Base-by-base conservation (phyloP, 495 filamentous ascomycete species). In the Xylaria nigripes region DNA sequence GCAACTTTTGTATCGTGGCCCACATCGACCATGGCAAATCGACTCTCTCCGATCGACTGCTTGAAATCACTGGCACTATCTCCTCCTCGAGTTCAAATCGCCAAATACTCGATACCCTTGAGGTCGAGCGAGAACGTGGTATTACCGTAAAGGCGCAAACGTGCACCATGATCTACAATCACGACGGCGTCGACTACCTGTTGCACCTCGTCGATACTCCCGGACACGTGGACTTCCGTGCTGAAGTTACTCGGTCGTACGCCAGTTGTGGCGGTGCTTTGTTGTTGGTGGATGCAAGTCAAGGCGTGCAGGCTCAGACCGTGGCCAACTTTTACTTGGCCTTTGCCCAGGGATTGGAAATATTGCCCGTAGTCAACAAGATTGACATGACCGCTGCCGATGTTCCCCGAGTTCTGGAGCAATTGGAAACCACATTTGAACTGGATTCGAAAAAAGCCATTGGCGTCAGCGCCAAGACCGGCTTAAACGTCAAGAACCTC, bases 91-190 rank as follows among this genome's bases (percentile, higher is more conserved):
- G 88, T 41, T 83, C 77, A 21, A 96, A 96, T 70, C 95, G 95
- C 72, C 93, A 98, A 76, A 85, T 97, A 48, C 74, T 98, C 47
- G 93, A 98, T 68, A 97, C 96, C 62, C 80, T 98, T 32, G 93
- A 98, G 69, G 93, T 97, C 36, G 93, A 98, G 67, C 78, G 94
- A 25, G 90, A 96, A 68, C 81, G 93, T 25, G 93, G 93, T 43
- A 98, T 98, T 63, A 98, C 93, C 2, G 93, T 98, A 67, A 98
- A 98, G 74, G 93, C 93, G 42, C 94, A 98, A 73, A 97, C 93
- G 50, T 97, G 94, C 73, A 90, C 83, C 32, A 98, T 98, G 93
- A 78, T 98, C 40, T 96, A 96, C 70, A 88, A 88, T 32, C 74
- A 90, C 67, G 75, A 87, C 19, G 89, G 86, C 2, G 76, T 86